Evolutionary conservation across 2,329 filamentous ascomycete species (phyloP).

Genomic region (Penicillium sp.): DNA sequence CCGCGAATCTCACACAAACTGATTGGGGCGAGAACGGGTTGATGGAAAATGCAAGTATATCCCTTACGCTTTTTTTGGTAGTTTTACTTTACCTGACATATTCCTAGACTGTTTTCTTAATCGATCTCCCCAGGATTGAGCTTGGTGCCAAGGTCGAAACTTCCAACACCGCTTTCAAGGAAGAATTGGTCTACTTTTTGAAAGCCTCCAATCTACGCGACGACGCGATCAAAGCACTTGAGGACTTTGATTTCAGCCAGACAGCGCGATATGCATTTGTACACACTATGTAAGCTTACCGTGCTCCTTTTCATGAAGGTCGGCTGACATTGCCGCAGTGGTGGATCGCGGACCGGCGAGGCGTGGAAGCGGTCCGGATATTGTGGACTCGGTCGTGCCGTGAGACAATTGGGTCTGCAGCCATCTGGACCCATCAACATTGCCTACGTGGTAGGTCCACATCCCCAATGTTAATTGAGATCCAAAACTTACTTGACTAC

Average conservation of each 20-base stretch:
- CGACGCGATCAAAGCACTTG: conserved; percentile 68
- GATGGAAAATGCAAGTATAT: conserved; percentile 75
- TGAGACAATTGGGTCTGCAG: conserved; percentile 65
- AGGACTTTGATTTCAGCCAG: conserved; percentile 78
- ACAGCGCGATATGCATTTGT: conserved; percentile 78
- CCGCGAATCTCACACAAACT: conserved; percentile 79
- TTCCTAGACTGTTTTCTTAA: conserved; percentile 76
- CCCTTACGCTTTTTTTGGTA: neutral
- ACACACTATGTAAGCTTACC: conserved; percentile 72
- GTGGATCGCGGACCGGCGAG: conserved; percentile 59
- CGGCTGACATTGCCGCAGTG: conserved; percentile 44
- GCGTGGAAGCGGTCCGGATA: conserved; percentile 65
- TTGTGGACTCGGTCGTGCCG: conserved; percentile 69
- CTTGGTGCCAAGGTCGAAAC: conserved; percentile 31
- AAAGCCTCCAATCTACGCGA: conserved; percentile 66
- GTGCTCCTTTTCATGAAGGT: conserved; percentile 11
- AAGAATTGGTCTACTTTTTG: conserved; percentile 73
- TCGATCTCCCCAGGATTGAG: conserved; percentile 71
- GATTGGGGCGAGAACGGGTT: conserved; percentile 82
- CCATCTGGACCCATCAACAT: conserved; percentile 63
- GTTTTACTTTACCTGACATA: conserved; percentile 16
- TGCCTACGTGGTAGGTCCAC: conserved; percentile 68
- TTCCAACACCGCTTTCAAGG: conserved; percentile 62
- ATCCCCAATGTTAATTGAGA: neutral
- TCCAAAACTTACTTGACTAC: conserved; percentile 21